These are phyloP conservation scores for Myxozyma mucilagina DNA, from an alignment of 805 yeast genomes.

Conservation along the genomic window DNA sequence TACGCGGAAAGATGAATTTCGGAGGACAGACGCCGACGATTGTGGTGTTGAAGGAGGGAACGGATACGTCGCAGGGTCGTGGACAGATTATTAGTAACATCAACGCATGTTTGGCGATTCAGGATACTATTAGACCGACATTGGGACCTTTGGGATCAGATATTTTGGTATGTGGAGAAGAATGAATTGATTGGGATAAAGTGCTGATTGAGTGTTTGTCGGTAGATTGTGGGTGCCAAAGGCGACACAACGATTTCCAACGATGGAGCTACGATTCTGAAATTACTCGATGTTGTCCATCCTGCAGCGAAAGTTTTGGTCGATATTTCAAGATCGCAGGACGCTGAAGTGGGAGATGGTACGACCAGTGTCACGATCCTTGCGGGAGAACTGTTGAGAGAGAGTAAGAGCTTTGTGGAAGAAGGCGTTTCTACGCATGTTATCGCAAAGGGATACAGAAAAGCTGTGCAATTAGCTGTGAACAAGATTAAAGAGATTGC, in stretches of 20 bases:
- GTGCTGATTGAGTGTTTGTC: not conserved
- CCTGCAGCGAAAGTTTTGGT: conserved; percentile 97
- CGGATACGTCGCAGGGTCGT: conserved; percentile 93
- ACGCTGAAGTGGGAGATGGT: conserved; percentile 98
- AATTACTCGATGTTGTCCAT: conserved; percentile 89
- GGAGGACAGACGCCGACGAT: conserved; percentile 96
- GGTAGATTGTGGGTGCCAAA: conserved; percentile 65
- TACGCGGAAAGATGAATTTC: conserved; percentile 60
- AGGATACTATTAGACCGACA: conserved; percentile 91
- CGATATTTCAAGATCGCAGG: conserved; percentile 93
- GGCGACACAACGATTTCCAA: conserved; percentile 94
- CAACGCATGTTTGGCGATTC: conserved; percentile 95
- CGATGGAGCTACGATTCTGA: conserved; percentile 96
- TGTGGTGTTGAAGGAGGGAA: conserved; percentile 96
- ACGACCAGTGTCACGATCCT: conserved; percentile 94
- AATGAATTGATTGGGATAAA: not conserved
- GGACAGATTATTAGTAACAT: conserved; percentile 95
- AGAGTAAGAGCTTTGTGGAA: conserved; percentile 85
- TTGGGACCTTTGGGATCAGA: conserved; percentile 98
- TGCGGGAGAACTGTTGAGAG: conserved; percentile 87
- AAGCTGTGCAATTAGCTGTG: conserved; percentile 76
- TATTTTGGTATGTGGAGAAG: conserved; percentile 50
- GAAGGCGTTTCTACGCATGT: conserved; percentile 94
- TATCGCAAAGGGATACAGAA: conserved; percentile 82
- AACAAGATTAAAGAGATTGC: conserved; percentile 71